These are phyloP conservation scores for Juglanconis oblonga DNA, from an alignment of 2,329 filamentous ascomycete species.

Conservation along the genomic window DNA sequence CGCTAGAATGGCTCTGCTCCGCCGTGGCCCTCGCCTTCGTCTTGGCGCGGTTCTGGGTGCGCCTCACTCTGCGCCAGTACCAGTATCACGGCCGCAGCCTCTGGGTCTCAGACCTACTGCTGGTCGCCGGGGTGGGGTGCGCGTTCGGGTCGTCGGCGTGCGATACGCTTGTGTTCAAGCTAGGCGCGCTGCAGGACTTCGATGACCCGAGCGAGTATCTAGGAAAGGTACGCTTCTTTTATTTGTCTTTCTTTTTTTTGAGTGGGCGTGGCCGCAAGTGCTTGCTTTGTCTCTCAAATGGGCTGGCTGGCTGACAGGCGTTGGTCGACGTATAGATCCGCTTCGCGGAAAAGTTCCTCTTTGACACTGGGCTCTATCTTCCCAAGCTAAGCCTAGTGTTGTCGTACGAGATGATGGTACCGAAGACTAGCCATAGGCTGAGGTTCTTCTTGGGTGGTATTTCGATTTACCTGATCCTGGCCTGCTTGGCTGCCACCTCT, in stretches of 20 bases:
- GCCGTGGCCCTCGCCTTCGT: slow-evolving; percentile 11
- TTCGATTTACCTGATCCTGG: not conserved
- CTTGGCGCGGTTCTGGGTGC: slow-evolving; percentile 12
- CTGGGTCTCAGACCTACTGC: slow-evolving; percentile 11
- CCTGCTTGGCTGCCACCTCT: not conserved
- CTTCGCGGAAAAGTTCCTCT: slow-evolving; percentile 16
- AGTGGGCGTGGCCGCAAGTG: not conserved
- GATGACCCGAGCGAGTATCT: not conserved
- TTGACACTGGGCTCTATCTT: slow-evolving; percentile 18
- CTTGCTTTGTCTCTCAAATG: too few species aligned
- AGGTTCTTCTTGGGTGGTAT: slow-evolving; percentile 5
- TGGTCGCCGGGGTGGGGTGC: slow-evolving; percentile 5
- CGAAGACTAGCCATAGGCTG: slow-evolving; percentile 2
- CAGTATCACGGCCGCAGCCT: not conserved
- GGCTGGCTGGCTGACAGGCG: not conserved
- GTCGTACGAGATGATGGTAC: slow-evolving; percentile 14
- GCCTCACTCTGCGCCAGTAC: slow-evolving; percentile 8
- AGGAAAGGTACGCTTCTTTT: not conserved
- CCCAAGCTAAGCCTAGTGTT: slow-evolving; percentile 16
- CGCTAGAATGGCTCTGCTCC: slow-evolving; percentile 12
- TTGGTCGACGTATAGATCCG: slow-evolving; percentile 1
- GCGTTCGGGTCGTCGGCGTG: slow-evolving; percentile 14
- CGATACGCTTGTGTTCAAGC: slow-evolving; percentile 12
- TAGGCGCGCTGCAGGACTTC: not conserved
- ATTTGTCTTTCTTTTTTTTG: too few species aligned